Conservation (phyloP, 352 stramenopile species). For the Pythium aquatile region DNA sequence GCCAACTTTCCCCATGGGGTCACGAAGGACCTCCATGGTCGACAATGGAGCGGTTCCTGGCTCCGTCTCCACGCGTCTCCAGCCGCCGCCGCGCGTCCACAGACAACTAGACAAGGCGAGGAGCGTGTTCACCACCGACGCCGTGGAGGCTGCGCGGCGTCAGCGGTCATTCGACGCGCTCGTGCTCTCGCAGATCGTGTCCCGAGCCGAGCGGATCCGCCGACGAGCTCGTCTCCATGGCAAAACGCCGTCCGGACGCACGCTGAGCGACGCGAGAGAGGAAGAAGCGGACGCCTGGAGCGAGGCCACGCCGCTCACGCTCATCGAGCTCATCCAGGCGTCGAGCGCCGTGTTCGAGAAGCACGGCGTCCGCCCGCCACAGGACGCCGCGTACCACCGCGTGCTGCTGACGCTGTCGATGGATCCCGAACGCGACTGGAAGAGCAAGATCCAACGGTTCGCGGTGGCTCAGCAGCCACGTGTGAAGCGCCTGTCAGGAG, state of each 20-base stretch:
- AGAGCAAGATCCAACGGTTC: constrained; percentile 49
- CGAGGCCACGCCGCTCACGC: constrained; percentile 31
- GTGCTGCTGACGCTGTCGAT: constrained; percentile 54
- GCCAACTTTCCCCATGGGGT: neutral
- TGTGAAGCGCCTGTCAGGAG: neutral
- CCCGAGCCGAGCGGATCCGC: constrained; percentile 30
- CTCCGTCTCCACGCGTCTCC: neutral
- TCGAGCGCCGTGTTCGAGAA: constrained; percentile 52
- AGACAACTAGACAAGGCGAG: constrained; percentile 1
- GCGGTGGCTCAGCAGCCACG: constrained; percentile 13
- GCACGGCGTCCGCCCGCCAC: constrained; percentile 37
- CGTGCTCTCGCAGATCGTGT: constrained; percentile 51
- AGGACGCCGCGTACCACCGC: constrained; percentile 57
- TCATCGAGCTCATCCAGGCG: constrained; percentile 65
- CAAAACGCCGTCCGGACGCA: constrained; percentile 5
- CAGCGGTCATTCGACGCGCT: constrained; percentile 25
- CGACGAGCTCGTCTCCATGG: neutral
- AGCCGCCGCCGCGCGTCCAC: constrained; percentile 2
- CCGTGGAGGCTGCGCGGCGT: constrained; percentile 6
- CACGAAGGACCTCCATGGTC: neutral
- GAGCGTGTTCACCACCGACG: constrained; percentile 3
- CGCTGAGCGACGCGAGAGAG: neutral
- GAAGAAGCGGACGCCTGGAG: neutral
- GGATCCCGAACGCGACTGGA: constrained; percentile 56
- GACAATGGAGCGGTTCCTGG: neutral